Percentiles rank a stretch among this genome's conserved stretches.
Evolutionary conservation across 441 rosid genomes (phyloP).

Genomic region (Erodium moschatum): DNA sequence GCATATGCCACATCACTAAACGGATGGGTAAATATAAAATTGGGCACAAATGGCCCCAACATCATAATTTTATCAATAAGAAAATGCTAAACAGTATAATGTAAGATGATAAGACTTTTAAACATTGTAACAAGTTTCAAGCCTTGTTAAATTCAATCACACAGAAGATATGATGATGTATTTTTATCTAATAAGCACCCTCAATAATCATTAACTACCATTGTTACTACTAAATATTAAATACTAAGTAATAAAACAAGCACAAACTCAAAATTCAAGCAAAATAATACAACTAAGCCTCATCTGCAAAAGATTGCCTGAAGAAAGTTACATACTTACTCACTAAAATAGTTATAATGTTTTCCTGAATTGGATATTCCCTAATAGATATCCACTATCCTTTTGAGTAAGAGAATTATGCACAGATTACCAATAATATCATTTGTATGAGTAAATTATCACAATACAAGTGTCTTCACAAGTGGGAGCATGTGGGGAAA

Average conservation of each 20-base stretch:
- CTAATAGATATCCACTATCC: neutral
- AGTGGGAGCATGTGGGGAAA: neutral
- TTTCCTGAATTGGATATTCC: neutral
- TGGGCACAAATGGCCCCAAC: neutral
- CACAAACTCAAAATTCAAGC: neutral
- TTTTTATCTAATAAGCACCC: neutral
- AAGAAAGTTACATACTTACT: neutral
- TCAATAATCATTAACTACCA: neutral
- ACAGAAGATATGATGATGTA: neutral
- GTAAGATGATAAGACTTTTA: neutral
- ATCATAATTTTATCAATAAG: conserved; percentile 2
- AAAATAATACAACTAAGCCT: neutral
- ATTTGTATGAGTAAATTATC: neutral
- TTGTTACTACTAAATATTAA: neutral
- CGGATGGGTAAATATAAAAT: conserved; percentile 1
- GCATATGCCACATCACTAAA: conserved; percentile 2
- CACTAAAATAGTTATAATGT: neutral
- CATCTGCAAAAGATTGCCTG: neutral
- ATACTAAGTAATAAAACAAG: neutral
- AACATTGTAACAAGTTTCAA: neutral
- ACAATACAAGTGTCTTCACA: neutral
- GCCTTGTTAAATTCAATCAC: neutral
- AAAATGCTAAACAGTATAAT: neutral
- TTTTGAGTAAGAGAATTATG: neutral
- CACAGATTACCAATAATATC: neutral